Evolutionary conservation across 495 filamentous ascomycete species (phyloP), one percentile per base, ranked within the genome.

Genomic region (Aspergillus hancockii): DNA sequence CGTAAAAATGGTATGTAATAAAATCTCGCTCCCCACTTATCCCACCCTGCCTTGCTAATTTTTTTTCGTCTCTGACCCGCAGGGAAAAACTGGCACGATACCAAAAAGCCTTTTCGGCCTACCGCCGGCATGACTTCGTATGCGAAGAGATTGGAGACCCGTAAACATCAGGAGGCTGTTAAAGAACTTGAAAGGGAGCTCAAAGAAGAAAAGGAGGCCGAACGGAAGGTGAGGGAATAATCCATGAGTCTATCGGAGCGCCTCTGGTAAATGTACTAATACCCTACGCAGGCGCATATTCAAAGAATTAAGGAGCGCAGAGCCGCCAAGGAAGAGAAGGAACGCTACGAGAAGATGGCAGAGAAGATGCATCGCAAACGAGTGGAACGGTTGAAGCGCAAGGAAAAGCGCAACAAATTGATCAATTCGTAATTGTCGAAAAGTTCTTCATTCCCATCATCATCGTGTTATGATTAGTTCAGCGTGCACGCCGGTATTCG

Each of bases 291-390:
- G 91, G 82, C 81, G 72, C 83, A 85, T 56, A 86, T 94, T 55
- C 81, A 90, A 67, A 79, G 81, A 18, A 89, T 98, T 64, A 93
- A 88, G 67, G 91, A 94, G 55, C 90, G 86, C 71, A 81, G 91
- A 46, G 89, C 85, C 22, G 86, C 84, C 8, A 97, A 96, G 81
- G 92, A 89, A 67, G 94, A 98, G 79, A 94, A 92, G 75, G 91
- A 89, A 61, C 83, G 95, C 40, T 98, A 90, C 70, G 91, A 92
- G 75, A 92, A 91, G 79, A 85, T 98, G 86, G 94, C 90, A 30
- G 90, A 93, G 75, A 97, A 92, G 79, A 98, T 98, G 94, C 94
- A 98, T 72, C 85, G 80, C 71, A 97, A 97, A 81, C 80, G 92
- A 62, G 88, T 98, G 23, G 94, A 98, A 76, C 83, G 94, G 60